phyloP scores from a whole-genome alignment of 257 asterid genomes.

The Thymus quinquecostatus region DNA sequence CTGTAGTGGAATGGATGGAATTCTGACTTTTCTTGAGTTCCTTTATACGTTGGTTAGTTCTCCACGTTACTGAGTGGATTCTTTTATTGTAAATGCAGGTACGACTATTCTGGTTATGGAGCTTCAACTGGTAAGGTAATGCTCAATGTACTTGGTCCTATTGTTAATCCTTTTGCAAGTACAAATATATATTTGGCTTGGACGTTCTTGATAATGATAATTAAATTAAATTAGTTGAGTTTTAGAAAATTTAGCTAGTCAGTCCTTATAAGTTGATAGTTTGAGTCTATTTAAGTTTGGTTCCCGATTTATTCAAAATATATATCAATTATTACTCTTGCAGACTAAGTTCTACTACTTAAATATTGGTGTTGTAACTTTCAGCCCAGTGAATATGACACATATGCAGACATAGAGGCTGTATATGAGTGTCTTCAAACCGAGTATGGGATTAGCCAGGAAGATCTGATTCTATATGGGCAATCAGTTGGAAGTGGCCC shows the following conservation, averaged over 20 bases:
- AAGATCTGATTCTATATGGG: slow-evolving; percentile 86
- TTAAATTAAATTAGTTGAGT: background rate
- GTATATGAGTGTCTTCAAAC: slow-evolving; percentile 92
- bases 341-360: background rate
- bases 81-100: slow-evolving; percentile 54
- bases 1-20: slow-evolving; percentile 18
- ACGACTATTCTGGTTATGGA: slow-evolving; percentile 98
- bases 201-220: background rate
- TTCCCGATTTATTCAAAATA: background rate
- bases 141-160: slow-evolving; percentile 18
- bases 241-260: slow-evolving; percentile 4
- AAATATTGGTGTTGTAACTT: slow-evolving; percentile 21
- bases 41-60: background rate
- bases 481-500: slow-evolving; percentile 99
- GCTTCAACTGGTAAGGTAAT: slow-evolving; percentile 97
- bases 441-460: slow-evolving; percentile 92
- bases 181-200: background rate
- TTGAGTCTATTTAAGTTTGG: background rate
- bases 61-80: slow-evolving; percentile 12
- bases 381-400: slow-evolving; percentile 93
- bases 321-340: background rate
- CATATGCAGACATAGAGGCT: slow-evolving; percentile 97
- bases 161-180: background rate
- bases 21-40: background rate
- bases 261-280: background rate